Evolutionary conservation across 129 eudicot species (phyloP).

Genomic region (Flaveria linearis): DNA sequence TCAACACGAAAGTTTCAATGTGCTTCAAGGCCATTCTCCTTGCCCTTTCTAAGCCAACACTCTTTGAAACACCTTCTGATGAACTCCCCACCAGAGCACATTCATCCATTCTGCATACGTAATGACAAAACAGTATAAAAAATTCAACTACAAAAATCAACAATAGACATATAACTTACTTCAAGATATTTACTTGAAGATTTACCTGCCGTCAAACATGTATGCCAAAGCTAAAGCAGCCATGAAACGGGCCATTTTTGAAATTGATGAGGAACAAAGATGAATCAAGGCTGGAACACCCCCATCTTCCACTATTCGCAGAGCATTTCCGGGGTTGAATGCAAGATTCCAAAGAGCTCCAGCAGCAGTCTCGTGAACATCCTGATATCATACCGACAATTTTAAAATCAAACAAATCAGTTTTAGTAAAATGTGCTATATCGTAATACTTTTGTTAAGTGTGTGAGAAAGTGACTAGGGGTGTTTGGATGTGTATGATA

Average conservation of each 20-base stretch:
- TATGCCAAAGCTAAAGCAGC: constrained; percentile 94
- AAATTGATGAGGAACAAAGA: constrained; percentile 82
- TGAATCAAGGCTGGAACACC: constrained; percentile 82
- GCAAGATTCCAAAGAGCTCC: constrained; percentile 99
- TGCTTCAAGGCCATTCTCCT: constrained; percentile 84
- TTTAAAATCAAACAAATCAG: not conserved
- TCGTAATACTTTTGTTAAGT: not conserved
- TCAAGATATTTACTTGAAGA: not conserved
- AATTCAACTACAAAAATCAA: not conserved
- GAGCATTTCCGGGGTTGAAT: constrained; percentile 93
- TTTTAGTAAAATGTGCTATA: constrained; percentile 4
- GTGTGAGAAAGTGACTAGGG: not conserved
- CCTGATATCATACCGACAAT: constrained; percentile 48
- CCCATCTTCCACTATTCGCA: constrained; percentile 94
- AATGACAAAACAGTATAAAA: constrained; percentile 17
- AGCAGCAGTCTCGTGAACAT: constrained; percentile 98
- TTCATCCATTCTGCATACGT: constrained; percentile 86
- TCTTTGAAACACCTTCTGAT: constrained; percentile 62
- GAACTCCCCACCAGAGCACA: constrained; percentile 68
- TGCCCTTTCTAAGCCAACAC: constrained; percentile 68
- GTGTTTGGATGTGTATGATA: not conserved
- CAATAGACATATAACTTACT: not conserved
- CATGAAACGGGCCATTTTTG: constrained; percentile 99
- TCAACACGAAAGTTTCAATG: constrained; percentile 80
- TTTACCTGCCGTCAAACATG: constrained; percentile 97